Conservation (phyloP, 176 grass and related monocot species). For the Oryza meyeriana region DNA sequence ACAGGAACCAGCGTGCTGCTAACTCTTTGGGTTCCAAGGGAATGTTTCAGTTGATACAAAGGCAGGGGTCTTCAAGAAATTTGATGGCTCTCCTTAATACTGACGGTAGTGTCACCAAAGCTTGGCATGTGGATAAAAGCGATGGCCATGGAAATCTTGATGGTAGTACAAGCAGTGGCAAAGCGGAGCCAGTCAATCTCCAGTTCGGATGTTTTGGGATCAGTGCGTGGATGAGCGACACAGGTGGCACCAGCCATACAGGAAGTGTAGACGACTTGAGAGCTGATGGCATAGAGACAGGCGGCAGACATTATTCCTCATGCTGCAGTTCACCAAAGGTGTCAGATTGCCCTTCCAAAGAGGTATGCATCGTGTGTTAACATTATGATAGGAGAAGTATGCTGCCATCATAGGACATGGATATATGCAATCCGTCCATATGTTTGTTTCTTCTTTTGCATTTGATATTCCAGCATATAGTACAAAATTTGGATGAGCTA, state of each 20-base stretch:
- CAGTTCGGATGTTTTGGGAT: slow-evolving; percentile 90
- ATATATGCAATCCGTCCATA: neutral
- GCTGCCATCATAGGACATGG: neutral
- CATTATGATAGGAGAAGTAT: neutral
- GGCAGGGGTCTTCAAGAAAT: slow-evolving; percentile 77
- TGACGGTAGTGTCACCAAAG: slow-evolving; percentile 87
- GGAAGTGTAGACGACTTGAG: slow-evolving; percentile 69
- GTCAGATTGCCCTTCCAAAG: slow-evolving; percentile 75
- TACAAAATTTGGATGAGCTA: neutral
- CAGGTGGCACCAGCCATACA: slow-evolving; percentile 69
- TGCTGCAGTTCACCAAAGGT: slow-evolving; percentile 79
- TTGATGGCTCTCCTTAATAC: slow-evolving; percentile 88
- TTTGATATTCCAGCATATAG: neutral
- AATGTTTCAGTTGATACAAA: slow-evolving; percentile 91
- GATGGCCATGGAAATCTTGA: slow-evolving; percentile 25
- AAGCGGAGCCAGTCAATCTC: slow-evolving; percentile 72
- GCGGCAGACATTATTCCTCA: slow-evolving; percentile 52
- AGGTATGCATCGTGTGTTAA: slow-evolving; percentile 43
- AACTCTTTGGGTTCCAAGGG: slow-evolving; percentile 89
- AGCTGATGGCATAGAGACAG: slow-evolving; percentile 44
- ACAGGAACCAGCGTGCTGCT: slow-evolving; percentile 75
- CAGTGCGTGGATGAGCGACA: slow-evolving; percentile 74
- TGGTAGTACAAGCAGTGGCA: slow-evolving; percentile 22
- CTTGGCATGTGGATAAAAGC: slow-evolving; percentile 65
- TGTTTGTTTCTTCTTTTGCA: neutral